Evolutionary conservation across 352 stramenopile genomes (phyloP).

Genomic region (Phytophthora cajani): DNA sequence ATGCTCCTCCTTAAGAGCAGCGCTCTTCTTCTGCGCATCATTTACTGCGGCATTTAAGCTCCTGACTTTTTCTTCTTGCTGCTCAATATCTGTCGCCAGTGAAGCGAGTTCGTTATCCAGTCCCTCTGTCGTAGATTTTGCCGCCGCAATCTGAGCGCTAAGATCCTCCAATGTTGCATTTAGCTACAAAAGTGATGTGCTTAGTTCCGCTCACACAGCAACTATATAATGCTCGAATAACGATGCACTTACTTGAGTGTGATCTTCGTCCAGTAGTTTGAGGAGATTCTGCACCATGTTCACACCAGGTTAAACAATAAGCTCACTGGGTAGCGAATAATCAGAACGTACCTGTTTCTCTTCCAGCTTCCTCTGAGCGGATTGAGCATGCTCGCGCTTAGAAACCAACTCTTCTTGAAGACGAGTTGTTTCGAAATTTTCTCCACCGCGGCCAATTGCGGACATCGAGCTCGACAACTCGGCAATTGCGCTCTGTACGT

Average conservation of each 20-base stretch:
- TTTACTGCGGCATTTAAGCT: constrained; percentile 12
- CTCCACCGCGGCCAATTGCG: constrained; percentile 12
- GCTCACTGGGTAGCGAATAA: not conserved
- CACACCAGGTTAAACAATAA: constrained; percentile 1
- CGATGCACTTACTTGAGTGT: constrained; percentile 33
- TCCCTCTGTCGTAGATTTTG: constrained; percentile 14
- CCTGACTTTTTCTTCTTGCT: constrained; percentile 26
- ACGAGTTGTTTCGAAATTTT: constrained; percentile 16
- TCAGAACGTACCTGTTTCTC: constrained; percentile 35
- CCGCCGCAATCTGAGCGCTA: constrained; percentile 16
- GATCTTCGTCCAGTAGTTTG: constrained; percentile 30
- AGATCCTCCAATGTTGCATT: constrained; percentile 27
- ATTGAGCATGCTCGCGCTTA: constrained; percentile 21
- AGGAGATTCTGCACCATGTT: constrained; percentile 25
- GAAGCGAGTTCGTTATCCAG: constrained; percentile 29
- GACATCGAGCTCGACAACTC: constrained; percentile 39
- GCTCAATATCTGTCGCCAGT: constrained; percentile 29
- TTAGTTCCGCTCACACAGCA: constrained; percentile 8
- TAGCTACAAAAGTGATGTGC: constrained; percentile 15
- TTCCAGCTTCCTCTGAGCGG: constrained; percentile 29
- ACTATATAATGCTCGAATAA: not conserved
- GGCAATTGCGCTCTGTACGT: constrained; percentile 37
- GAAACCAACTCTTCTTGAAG: constrained; percentile 29
- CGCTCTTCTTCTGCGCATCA: constrained; percentile 20
- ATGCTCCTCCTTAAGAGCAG: constrained; percentile 21